Base-by-base conservation (phyloP, 805 yeast species). In the Jamesozyma jinghongensis region DNA sequence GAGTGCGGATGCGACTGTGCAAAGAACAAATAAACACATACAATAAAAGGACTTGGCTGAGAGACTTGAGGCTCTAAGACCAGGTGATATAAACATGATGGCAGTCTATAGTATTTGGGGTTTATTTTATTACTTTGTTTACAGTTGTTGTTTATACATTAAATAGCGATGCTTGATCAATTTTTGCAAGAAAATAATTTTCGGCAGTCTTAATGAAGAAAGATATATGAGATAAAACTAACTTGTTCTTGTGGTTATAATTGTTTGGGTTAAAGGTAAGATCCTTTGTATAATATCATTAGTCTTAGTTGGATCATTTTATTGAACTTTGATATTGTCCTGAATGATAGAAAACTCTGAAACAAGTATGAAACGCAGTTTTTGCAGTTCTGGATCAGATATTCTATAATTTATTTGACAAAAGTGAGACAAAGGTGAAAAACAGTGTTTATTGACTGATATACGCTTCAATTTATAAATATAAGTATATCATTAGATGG, bases 21-120 rank as follows among this genome's bases (percentile, higher is more conserved):
- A 22, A 19, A 47, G 27, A 17, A 46, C 31, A 32, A 46, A 36
- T 31, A 48, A 4, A 27, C 49, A 55, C 59, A 53, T 55, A 55
- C 59, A 44, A 40, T 48, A 32, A 18, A 41, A 32, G 14, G 47
- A 30, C 22, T 42, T 38, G 6, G 40, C 27, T 11, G 49, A 32
- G 28, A 40, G 30, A 22, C 52, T 41, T 10, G 32, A 19, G 16
- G 47, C 28, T 40, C 54, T 46, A 8, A 46, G 25, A 19, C 52
- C 48, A 17, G 35, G 43, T 5, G 48, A 34, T 10, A 41, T 43
- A 40, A 50, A 50, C 54, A 52, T 50, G 14, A 18, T 28, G 19
- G n/a, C 14, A 16, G 19, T 25, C 14, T 34, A 22, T 10, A 22
- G 22, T 16, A 4, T 34, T 14, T 16, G 10, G 25, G 35, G n/a